Base-by-base conservation (phyloP, 225 moss, liverwort and hornwort species). In the Straminergon stramineum region DNA sequence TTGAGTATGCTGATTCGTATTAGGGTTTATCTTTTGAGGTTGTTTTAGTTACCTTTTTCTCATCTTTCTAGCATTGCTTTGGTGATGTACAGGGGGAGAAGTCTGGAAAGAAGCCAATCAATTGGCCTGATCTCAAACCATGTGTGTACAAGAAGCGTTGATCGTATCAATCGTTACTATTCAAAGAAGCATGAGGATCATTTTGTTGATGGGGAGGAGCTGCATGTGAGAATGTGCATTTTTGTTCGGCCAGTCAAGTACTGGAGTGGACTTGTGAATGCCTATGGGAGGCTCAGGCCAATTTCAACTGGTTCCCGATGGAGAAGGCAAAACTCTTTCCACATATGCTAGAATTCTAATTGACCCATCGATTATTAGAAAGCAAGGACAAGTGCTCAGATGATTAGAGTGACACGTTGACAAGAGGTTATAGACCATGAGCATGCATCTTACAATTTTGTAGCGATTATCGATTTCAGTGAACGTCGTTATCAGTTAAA, bases 71-170 rank as follows among this genome's bases (percentile, higher is more conserved):
- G 79, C 60, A 87, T 84, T 82, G 56, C 78, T 75, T 81, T 53
- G 81, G 63, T 89, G 74, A 39, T 91, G 63, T 88, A 57, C 92
- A 96, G 95, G 94, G 92, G 55, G 93, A 89, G 65, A 94, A 94
- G 79, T 79, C 87, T 88, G 90, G 88, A 79, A 97, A 92, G 90
- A 89, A 73, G 81, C 70, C 88, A 84, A 95, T 93, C 79, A 90
- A 89, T 23, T 98, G 98, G 98, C 98, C 98, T 61, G 94, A 95
- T 61, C 90, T 98, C 89, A 98, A 98, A 87, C 94, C 97, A 17
- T 98, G 97, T 89, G 91, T 97, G 75, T 96, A 98, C 95, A 98
- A 98, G 84, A 93, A 92, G 89, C 92, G 95, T 39, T 95, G 88
- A 94, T 88, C 37, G 35, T 88, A 71, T 76, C 86, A 43, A 61